phyloP scores from a whole-genome alignment of 2,329 filamentous ascomycete genomes.

The Aspergillus sojae region DNA sequence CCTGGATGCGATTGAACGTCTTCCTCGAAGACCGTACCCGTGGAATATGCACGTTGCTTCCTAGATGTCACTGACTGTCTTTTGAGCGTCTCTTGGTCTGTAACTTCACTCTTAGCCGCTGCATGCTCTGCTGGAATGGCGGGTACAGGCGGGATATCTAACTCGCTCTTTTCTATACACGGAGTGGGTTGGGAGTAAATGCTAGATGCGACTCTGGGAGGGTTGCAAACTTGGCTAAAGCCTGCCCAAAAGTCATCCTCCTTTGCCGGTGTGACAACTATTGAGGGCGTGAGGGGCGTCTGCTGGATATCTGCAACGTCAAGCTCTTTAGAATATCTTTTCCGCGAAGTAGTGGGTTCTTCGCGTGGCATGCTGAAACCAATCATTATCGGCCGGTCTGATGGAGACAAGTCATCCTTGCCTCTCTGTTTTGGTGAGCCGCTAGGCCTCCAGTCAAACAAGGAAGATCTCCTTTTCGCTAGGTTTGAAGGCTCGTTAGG shows the following conservation, averaged over 20 bases:
- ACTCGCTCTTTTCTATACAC: conserved; percentile 25
- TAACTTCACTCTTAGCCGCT: conserved; percentile 16
- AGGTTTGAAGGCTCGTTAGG: conserved; percentile 19
- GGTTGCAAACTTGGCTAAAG: conserved; percentile 26
- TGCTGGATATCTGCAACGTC: conserved; percentile 33
- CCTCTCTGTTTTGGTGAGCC: conserved; percentile 28
- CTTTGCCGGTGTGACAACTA: conserved; percentile 49
- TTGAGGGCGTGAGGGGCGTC: conserved; percentile 48
- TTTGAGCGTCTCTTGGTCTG: conserved; percentile 15
- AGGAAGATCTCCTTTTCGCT: conserved; percentile 16
- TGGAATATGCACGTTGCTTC: conserved; percentile 36
- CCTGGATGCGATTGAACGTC: conserved; percentile 20
- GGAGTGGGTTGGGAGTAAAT: conserved; percentile 48
- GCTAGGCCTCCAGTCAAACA: conserved; percentile 19
- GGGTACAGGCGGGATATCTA: conserved; percentile 44
- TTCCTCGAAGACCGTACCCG: conserved; percentile 42
- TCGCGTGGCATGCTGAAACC: conserved; percentile 45
- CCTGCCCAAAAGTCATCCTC: conserved; percentile 42
- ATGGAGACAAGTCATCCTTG: conserved; percentile 44
- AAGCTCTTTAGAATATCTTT: conserved; percentile 25
- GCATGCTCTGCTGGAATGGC: conserved; percentile 40
- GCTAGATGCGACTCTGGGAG: conserved; percentile 43
- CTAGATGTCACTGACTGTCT: conserved; percentile 23
- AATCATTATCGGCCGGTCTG: conserved; percentile 50
- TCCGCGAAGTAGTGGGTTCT: conserved; percentile 27